Conservation (phyloP, 169 alveolate genomes). For the Plasmodium fragile region DNA sequence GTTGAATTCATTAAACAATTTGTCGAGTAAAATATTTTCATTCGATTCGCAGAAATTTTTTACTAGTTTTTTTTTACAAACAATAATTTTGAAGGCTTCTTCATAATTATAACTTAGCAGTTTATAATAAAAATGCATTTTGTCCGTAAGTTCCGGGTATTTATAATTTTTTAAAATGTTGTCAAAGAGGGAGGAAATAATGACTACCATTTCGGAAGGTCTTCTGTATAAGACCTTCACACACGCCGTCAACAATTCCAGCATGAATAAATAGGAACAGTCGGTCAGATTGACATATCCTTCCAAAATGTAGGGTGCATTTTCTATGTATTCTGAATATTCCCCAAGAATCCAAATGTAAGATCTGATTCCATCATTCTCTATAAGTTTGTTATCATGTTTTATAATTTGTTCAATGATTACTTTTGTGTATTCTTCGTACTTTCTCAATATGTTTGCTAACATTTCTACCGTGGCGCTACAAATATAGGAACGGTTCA, state of each 20-base stretch:
- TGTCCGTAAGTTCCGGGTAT: conserved; percentile 72
- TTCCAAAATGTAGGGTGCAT: conserved; percentile 86
- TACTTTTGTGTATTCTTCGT: conserved; percentile 87
- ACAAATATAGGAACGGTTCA: conserved; percentile 82
- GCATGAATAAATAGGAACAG: conserved; percentile 80
- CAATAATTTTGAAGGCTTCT: conserved; percentile 76
- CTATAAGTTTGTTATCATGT: conserved; percentile 71
- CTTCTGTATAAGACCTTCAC: conserved; percentile 92
- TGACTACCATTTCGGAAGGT: conserved; percentile 96
- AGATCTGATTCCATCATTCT: conserved; percentile 71
- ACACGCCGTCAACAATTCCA: conserved; percentile 90
- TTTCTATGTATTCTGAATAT: conserved; percentile 82
- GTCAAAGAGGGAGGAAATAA: conserved; percentile 87
- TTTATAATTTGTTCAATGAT: conserved; percentile 77
- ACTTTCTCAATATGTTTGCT: conserved; percentile 88
- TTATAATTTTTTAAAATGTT: conserved; percentile 79
- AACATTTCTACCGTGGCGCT: conserved; percentile 89
- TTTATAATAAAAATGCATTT: conserved; percentile 71
- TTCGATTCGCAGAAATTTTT: conserved; percentile 72
- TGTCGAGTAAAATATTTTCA: conserved; percentile 72
- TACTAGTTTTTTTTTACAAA: conserved; percentile 70
- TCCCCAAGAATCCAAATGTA: conserved; percentile 84
- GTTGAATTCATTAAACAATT: conserved; percentile 63
- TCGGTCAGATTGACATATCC: conserved; percentile 86
- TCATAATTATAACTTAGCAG: conserved; percentile 71